Evolutionary conservation across 2,329 filamentous ascomycete species (phyloP), one percentile per base, ranked within the genome.

Genomic region (Bipolaris oryzae): DNA sequence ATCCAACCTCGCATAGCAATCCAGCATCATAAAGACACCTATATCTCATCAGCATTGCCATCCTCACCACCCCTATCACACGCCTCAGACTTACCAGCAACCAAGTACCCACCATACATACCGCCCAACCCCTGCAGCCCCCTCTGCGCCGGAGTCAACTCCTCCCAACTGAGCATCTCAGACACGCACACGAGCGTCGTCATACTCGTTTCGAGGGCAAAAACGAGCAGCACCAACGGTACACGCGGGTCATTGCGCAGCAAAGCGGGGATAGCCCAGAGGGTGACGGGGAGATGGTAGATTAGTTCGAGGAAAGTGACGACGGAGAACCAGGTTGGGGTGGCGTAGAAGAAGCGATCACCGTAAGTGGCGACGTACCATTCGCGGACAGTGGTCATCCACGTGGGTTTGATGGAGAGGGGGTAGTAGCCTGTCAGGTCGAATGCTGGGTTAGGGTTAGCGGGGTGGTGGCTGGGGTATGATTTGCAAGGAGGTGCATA

Each of bases 141-240:
- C 48, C 64, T 68, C 63, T 75, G 73, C 50, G 55, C 57, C 13
- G 50, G 37, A 11, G 52, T 72, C 59, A 76, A 57, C 35, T 72
- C 66, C 31, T 66, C 60, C 76, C 87, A 90, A 60, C 77, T 79
- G 73, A 83, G 75, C 62, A 84, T 85, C 54, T 89, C 87, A 1
- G 82, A 79, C 43, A 89, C 79, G 66, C 87, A 90, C 0, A 85
- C 84, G 39, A 84, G 66, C 0, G 87, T 89, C 1, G 87, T 88
- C 53, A 89, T 60, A 34, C 81, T 84, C 0, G 85, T 84, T 66
- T 88, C 81, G 9, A 85, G 72, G 0, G 84, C 82, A 63, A 84
- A 89, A 2, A 85, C 74, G 1, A 89, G 80, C 1, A 90, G 76
- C 48, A 87, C 82, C 0, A 89, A 73, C 0, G 87, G 85, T 4